phyloP scores from a whole-genome alignment of 225 moss, liverwort and hornwort species.

The Climacium dendroides region DNA sequence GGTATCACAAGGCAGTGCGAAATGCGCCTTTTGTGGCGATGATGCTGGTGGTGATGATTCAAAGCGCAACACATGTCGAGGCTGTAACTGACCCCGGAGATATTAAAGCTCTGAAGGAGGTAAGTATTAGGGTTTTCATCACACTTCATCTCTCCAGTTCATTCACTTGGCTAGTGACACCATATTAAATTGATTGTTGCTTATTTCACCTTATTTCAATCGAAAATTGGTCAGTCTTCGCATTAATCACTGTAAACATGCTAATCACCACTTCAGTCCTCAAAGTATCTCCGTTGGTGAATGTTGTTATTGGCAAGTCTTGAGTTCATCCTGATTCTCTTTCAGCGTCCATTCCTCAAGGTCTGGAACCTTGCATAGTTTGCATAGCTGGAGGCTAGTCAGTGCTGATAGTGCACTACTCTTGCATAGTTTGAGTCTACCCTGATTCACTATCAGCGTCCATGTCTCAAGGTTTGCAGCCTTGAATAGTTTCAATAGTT shows the following conservation, averaged over 20 bases:
- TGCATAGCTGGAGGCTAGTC: not conserved
- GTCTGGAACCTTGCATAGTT: not conserved
- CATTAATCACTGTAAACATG: not conserved
- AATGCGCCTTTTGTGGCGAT: not conserved
- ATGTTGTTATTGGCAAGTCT: not conserved
- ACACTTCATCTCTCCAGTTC: not conserved
- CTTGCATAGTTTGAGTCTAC: not conserved
- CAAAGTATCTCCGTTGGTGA: not conserved
- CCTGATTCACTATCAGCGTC: not conserved
- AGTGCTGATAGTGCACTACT: not conserved
- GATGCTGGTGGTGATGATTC: not conserved
- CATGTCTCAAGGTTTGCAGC: not conserved
- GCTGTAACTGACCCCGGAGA: conserved; percentile 28
- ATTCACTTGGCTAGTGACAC: not conserved
- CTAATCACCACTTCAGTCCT: not conserved
- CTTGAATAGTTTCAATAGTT: not conserved
- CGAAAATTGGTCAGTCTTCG: not conserved
- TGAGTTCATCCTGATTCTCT: not conserved
- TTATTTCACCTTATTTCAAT: not conserved
- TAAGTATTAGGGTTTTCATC: not conserved
- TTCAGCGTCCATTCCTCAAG: not conserved
- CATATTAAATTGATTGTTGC: not conserved
- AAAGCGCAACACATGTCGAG: not conserved
- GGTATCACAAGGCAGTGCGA: not conserved
- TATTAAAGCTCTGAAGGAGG: conserved; percentile 29